Percentiles rank a stretch among this genome's conserved stretches.
phyloP scores from a whole-genome alignment of 768 basidiomycete genomes.

The Pisolithus tinctorius region DNA sequence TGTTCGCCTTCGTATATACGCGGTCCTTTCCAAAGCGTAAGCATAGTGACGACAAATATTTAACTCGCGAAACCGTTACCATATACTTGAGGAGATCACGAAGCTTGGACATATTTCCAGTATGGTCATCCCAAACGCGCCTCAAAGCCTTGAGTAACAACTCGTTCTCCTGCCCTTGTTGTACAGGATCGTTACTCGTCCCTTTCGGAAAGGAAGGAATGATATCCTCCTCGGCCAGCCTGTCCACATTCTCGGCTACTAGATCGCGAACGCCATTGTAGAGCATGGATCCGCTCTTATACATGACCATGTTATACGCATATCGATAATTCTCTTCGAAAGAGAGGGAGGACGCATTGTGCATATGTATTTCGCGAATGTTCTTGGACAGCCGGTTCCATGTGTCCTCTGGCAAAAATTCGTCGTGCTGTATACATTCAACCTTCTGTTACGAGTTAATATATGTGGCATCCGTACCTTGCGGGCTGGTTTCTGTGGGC shows the following conservation, averaged over 20 bases:
- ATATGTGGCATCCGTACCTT: slow-evolving; percentile 31
- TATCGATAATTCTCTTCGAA: slow-evolving; percentile 94
- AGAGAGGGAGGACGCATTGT: slow-evolving; percentile 82
- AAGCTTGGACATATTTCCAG: slow-evolving; percentile 79
- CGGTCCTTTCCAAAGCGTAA: slow-evolving; percentile 61
- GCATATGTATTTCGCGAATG: slow-evolving; percentile 91
- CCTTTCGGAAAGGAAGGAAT: slow-evolving; percentile 78
- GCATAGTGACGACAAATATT: slow-evolving; percentile 3
- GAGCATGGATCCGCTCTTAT: slow-evolving; percentile 76
- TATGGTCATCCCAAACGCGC: slow-evolving; percentile 92
- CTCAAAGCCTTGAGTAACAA: slow-evolving; percentile 74
- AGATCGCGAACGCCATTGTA: slow-evolving; percentile 81
- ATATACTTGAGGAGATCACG: slow-evolving; percentile 93
- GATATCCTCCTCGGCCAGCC: slow-evolving; percentile 68
- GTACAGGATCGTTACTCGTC: slow-evolving; percentile 58
- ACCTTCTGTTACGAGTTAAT: background rate
- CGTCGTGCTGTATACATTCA: slow-evolving; percentile 50
- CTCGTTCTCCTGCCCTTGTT: slow-evolving; percentile 80
- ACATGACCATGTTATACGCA: slow-evolving; percentile 90
- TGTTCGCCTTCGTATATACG: slow-evolving; percentile 69
- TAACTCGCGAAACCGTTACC: slow-evolving; percentile 42
- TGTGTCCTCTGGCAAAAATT: slow-evolving; percentile 74
- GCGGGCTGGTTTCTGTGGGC: slow-evolving; percentile 36
- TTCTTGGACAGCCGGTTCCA: slow-evolving; percentile 79
- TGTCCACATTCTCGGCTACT: slow-evolving; percentile 76